phyloP scores from a whole-genome alignment of 495 filamentous ascomycete genomes.

The Amorphotheca resinae region DNA sequence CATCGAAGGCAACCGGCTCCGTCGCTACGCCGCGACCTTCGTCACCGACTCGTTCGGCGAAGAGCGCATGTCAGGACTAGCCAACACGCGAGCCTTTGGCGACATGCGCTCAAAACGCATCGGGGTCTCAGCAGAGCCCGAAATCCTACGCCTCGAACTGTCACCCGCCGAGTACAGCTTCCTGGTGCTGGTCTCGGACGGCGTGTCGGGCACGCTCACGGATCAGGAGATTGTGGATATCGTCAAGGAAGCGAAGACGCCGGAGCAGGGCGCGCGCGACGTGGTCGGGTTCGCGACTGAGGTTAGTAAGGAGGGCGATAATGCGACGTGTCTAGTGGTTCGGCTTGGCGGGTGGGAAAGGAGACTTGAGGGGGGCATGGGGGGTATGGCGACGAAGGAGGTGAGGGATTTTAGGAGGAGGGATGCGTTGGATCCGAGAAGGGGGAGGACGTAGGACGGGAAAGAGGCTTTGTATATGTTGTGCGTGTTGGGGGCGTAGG shows the following conservation, averaged over 20 bases:
- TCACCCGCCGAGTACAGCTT: slow-evolving; percentile 75
- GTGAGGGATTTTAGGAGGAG: slow-evolving; percentile 69
- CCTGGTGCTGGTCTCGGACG: slow-evolving; percentile 76
- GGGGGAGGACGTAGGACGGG: slow-evolving; percentile 21
- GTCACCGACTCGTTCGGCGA: slow-evolving; percentile 95
- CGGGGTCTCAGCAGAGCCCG: slow-evolving; percentile 87
- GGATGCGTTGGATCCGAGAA: slow-evolving; percentile 75
- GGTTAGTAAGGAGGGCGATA: slow-evolving; percentile 70
- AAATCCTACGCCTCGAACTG: slow-evolving; percentile 62
- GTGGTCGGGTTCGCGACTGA: slow-evolving; percentile 83
- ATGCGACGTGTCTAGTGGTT: slow-evolving; percentile 89
- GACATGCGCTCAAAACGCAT: slow-evolving; percentile 85
- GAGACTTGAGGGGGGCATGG: slow-evolving; percentile 73
- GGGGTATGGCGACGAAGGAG: slow-evolving; percentile 83
- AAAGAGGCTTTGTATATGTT: background rate
- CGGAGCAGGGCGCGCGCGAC: slow-evolving; percentile 66
- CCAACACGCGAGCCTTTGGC: slow-evolving; percentile 88
- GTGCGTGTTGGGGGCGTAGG: too few species aligned
- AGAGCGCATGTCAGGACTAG: slow-evolving; percentile 84
- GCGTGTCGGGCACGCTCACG: slow-evolving; percentile 64
- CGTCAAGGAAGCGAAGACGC: slow-evolving; percentile 83
- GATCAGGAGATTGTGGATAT: slow-evolving; percentile 96
- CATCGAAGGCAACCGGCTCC: slow-evolving; percentile 65
- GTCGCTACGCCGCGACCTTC: slow-evolving; percentile 75
- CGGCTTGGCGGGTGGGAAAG: slow-evolving; percentile 92